These are phyloP conservation scores for Ustilago trichophora DNA, from an alignment of 1,284 basidiomycete species.

Conservation along the genomic window DNA sequence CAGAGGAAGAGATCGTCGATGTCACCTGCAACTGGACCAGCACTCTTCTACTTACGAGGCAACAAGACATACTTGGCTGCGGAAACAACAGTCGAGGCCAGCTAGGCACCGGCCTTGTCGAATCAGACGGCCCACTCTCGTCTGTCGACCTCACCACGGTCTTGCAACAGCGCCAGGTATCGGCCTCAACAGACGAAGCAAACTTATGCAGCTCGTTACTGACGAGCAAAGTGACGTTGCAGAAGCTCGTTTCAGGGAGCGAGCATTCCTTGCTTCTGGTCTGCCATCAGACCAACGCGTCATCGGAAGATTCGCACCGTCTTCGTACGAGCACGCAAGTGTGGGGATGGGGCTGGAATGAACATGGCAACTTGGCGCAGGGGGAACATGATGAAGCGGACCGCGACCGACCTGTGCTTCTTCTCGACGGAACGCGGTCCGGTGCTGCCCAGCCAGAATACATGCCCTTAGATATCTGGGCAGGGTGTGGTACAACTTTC, in stretches of 20 bases:
- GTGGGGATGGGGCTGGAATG: conserved; percentile 51
- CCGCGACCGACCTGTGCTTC: conserved; percentile 13
- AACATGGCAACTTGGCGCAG: conserved; percentile 52
- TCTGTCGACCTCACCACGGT: conserved; percentile 4
- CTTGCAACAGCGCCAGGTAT: neutral
- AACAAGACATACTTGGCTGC: conserved; percentile 8
- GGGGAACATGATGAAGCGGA: conserved; percentile 34
- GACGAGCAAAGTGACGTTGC: neutral
- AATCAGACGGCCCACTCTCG: neutral
- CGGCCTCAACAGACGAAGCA: neutral
- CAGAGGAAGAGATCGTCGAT: conserved; percentile 1
- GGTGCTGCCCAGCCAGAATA: conserved; percentile 8
- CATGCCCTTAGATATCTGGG: conserved; percentile 35
- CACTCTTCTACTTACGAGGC: conserved; percentile 15
- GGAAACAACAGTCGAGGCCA: conserved; percentile 43
- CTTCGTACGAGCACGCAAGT: conserved; percentile 3
- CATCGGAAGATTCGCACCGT: neutral
- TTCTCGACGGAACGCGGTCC: conserved; percentile 31
- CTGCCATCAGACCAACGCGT: neutral
- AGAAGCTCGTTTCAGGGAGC: conserved; percentile 45
- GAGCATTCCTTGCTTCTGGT: conserved; percentile 42
- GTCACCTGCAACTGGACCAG: conserved; percentile 46
- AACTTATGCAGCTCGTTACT: neutral
- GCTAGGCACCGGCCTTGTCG: conserved; percentile 5
- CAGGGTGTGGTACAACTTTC: conserved; percentile 43